Conservation (phyloP, 768 basidiomycete genomes). For the Glaciozyma antarctica region DNA sequence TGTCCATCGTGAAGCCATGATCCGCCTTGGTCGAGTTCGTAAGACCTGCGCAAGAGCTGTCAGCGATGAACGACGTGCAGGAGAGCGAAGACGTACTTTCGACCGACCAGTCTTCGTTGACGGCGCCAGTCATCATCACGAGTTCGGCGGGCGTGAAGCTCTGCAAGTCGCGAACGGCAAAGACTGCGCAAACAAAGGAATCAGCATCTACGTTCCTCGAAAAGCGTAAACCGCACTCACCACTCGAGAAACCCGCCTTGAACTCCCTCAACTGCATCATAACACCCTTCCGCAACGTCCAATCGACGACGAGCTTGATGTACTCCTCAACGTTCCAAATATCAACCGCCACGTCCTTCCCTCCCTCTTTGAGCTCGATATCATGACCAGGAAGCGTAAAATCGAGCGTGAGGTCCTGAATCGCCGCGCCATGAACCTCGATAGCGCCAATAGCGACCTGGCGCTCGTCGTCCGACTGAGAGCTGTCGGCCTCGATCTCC, state of each 20-base stretch:
- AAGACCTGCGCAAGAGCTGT: slow-evolving; percentile 51
- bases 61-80: background rate
- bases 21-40: slow-evolving; percentile 89
- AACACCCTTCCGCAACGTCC: slow-evolving; percentile 72
- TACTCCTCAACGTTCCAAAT: slow-evolving; percentile 83
- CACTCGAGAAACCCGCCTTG: slow-evolving; percentile 76
- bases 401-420: slow-evolving; percentile 85
- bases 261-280: slow-evolving; percentile 77
- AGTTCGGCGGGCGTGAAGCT: slow-evolving; percentile 91
- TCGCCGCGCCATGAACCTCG: slow-evolving; percentile 52
- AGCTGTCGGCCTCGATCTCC: slow-evolving; percentile 46
- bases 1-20: slow-evolving; percentile 94
- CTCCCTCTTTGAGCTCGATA: slow-evolving; percentile 81
- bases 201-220: slow-evolving; percentile 1
- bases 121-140: slow-evolving; percentile 54
- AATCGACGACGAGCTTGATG: slow-evolving; percentile 72
- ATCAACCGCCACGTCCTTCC: slow-evolving; percentile 69
- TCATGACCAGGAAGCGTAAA: slow-evolving; percentile 89
- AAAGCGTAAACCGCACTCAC: background rate
- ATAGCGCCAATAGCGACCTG: background rate
- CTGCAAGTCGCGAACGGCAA: slow-evolving; percentile 79
- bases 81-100: slow-evolving; percentile 59
- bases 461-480: slow-evolving; percentile 16
- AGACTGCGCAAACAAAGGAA: slow-evolving; percentile 50
- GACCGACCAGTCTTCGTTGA: slow-evolving; percentile 91